phyloP scores from a whole-genome alignment of 164 flowering plant species.

The Chimonanthus praecox region DNA sequence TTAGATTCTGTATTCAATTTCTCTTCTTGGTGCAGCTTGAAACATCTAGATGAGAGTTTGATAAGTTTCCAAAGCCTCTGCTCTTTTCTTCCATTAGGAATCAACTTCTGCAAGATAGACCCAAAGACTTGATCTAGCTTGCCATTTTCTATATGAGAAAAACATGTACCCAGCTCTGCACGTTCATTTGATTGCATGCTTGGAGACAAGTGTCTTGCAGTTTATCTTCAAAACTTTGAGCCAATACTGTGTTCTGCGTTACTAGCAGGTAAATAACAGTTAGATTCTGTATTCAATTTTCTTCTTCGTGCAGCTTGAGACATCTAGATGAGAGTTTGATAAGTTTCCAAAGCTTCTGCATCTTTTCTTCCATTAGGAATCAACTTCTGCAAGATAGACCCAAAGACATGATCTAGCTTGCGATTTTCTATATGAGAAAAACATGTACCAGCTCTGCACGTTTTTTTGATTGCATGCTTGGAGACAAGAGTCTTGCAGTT shows the following conservation, averaged over 20 bases:
- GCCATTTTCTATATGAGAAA: conserved; percentile 16
- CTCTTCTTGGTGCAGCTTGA: conserved; percentile 12
- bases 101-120: conserved; percentile 38
- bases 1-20: background rate
- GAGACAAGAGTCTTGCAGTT: conserved; percentile 16
- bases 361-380: conserved; percentile 37
- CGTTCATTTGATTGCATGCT: conserved; percentile 9
- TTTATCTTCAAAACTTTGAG: background rate
- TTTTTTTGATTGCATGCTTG: conserved; percentile 8
- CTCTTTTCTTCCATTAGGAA: conserved; percentile 38
- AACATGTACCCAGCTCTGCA: conserved; percentile 19
- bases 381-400: conserved; percentile 38
- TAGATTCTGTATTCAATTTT: no score
- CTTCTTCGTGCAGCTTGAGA: background rate
- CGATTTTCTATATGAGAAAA: conserved; percentile 16
- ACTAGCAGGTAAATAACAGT: no score
- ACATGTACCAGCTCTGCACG: conserved; percentile 18
- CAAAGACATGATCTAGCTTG: conserved; percentile 28
- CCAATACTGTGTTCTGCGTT: background rate
- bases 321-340: conserved; percentile 16
- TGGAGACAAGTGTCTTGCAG: conserved; percentile 16
- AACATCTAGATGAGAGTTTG: conserved; percentile 16
- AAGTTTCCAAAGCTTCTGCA: conserved; percentile 16
- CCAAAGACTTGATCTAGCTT: conserved; percentile 29
- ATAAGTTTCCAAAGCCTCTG: conserved; percentile 11